Evolutionary conservation across 2,329 filamentous ascomycete species (phyloP).

Genomic region (Rutstroemia sp.): DNA sequence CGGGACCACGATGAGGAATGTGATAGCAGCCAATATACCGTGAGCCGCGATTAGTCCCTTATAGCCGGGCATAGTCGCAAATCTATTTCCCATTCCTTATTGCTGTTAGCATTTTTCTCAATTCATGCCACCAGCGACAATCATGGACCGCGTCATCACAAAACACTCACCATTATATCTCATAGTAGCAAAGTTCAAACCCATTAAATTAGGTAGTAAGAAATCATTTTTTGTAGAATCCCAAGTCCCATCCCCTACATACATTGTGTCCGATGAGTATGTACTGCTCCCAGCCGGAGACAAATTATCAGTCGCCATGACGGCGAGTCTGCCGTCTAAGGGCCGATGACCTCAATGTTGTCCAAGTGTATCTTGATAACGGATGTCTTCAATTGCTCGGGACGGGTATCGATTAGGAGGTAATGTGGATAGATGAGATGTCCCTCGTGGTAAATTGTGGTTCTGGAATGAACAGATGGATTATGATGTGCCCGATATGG

Average conservation of each 20-base stretch:
- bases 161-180: slow-evolving; percentile 63
- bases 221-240: slow-evolving; percentile 71
- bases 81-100: slow-evolving; percentile 71
- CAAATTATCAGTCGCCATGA: slow-evolving; percentile 27
- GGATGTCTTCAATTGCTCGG: not conserved
- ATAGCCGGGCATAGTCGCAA: slow-evolving; percentile 61
- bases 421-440: not conserved
- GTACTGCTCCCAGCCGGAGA: slow-evolving; percentile 60
- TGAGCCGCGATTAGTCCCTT: slow-evolving; percentile 64
- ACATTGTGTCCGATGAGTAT: slow-evolving; percentile 68
- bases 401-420: not conserved
- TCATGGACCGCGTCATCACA: slow-evolving; percentile 11
- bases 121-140: slow-evolving; percentile 11
- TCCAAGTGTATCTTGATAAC: not conserved
- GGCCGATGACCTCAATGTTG: slow-evolving; percentile 4
- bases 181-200: slow-evolving; percentile 74
- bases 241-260: slow-evolving; percentile 79
- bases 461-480: not conserved
- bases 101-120: not conserved
- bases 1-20: slow-evolving; percentile 69
- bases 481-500: not conserved
- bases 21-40: slow-evolving; percentile 62
- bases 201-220: slow-evolving; percentile 68
- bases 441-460: not conserved
- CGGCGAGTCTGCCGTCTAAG: slow-evolving; percentile 17